Evolutionary conservation across 495 filamentous ascomycete genomes (phyloP).

Genomic region (Neurospora tetrasperma): DNA sequence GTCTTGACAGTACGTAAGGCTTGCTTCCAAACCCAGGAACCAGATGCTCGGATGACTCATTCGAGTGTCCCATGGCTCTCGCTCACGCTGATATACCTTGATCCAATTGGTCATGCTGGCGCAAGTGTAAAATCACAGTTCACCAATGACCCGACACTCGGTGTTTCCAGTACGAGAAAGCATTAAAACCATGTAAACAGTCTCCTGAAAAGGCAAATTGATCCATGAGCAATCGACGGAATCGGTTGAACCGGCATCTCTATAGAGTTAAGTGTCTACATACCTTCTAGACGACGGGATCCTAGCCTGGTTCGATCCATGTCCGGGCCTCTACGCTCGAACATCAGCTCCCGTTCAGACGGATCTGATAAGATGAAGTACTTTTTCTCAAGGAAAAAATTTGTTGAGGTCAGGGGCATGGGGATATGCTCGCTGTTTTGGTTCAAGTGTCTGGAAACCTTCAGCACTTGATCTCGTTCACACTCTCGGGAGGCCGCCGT

Average conservation of each 20-base stretch:
- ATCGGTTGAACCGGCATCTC: background rate
- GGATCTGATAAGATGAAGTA: background rate
- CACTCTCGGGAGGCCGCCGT: background rate
- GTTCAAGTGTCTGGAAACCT: background rate
- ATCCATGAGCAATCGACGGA: background rate
- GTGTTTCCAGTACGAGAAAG: background rate
- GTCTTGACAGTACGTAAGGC: background rate
- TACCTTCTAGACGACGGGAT: too few species aligned
- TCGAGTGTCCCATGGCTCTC: background rate
- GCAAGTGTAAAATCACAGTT: background rate
- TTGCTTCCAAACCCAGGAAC: background rate
- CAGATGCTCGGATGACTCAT: background rate
- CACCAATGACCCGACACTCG: background rate
- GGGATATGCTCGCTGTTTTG: background rate
- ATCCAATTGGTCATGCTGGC: background rate
- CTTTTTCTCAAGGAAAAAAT: background rate
- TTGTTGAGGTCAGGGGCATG: background rate
- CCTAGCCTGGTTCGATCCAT: background rate
- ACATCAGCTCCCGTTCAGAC: background rate
- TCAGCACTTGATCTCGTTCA: background rate
- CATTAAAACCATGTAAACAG: background rate
- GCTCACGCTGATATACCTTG: background rate
- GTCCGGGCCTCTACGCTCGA: background rate
- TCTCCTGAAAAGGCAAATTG: background rate
- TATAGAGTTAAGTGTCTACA: background rate